Percentiles rank a stretch among this genome's conserved stretches.
Conservation (phyloP, 257 asterid genomes). For the Verbena officinalis region DNA sequence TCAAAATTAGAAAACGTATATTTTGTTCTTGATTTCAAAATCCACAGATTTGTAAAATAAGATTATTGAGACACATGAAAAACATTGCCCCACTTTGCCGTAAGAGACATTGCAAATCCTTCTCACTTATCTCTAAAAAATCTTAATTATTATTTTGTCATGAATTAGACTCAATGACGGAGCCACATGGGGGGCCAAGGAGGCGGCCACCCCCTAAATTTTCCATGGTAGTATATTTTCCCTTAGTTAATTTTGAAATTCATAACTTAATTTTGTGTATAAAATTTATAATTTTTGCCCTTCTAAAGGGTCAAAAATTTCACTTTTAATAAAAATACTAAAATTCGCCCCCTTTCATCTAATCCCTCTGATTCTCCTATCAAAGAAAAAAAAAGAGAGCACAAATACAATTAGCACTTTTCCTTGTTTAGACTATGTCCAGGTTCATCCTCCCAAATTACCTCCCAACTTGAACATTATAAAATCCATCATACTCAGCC, state of each 20-base stretch:
- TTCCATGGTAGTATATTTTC: too few relatives aligned
- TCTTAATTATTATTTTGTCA: background rate
- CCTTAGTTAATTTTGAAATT: too few relatives aligned
- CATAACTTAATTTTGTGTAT: too few relatives aligned
- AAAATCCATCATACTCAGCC: conserved; percentile 30
- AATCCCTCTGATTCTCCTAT: too few relatives aligned
- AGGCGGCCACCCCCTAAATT: too few relatives aligned
- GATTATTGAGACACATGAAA: background rate
- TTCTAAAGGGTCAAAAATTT: too few relatives aligned
- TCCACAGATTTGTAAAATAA: background rate
- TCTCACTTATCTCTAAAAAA: background rate
- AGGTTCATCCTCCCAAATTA: conserved; percentile 57
- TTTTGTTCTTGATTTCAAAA: background rate
- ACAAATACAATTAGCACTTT: conserved; percentile 23
- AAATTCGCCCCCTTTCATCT: too few relatives aligned
- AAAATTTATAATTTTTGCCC: too few relatives aligned
- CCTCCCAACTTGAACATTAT: conserved; percentile 11
- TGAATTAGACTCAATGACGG: too few relatives aligned
- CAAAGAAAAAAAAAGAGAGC: too few relatives aligned
- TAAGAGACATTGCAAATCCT: background rate
- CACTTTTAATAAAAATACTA: too few relatives aligned
- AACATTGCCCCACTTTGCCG: background rate
- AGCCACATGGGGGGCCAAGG: too few relatives aligned
- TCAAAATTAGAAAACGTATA: background rate
- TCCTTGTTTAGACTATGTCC: conserved; percentile 41